Conservation (phyloP, 345 rosid species). For the Ailanthus altissimus region DNA sequence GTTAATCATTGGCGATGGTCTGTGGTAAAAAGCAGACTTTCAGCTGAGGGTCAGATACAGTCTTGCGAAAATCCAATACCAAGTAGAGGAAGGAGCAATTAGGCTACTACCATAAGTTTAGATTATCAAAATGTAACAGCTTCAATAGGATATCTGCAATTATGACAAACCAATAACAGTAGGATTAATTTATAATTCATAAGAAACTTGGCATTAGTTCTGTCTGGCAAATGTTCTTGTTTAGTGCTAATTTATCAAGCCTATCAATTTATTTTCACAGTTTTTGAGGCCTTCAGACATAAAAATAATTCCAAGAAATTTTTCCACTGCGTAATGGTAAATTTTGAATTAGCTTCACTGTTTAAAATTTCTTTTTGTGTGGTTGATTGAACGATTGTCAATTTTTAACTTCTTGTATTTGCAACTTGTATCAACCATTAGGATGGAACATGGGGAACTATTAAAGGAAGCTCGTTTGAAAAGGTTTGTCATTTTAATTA, state of each 20-base stretch:
- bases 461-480: constrained; percentile 54
- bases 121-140: background rate
- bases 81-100: background rate
- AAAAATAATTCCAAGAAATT: constrained; percentile 57
- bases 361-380: background rate
- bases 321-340: constrained; percentile 67
- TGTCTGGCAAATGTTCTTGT: background rate
- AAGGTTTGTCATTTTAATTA: too few species aligned
- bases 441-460: constrained; percentile 90
- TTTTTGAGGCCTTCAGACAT: constrained; percentile 84
- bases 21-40: background rate
- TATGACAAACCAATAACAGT: background rate
- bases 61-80: background rate
- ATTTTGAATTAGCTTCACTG: background rate
- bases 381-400: background rate
- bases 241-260: background rate
- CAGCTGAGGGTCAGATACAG: background rate
- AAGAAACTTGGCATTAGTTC: background rate
- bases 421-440: constrained; percentile 22
- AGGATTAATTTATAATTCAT: background rate
- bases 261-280: constrained; percentile 14
- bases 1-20: background rate
- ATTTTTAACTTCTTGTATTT: constrained; percentile 4
- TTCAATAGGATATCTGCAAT: background rate
- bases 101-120: background rate